Evolutionary conservation across 805 yeast species (phyloP).

Genomic region (Saccharomycopsis vini): DNA sequence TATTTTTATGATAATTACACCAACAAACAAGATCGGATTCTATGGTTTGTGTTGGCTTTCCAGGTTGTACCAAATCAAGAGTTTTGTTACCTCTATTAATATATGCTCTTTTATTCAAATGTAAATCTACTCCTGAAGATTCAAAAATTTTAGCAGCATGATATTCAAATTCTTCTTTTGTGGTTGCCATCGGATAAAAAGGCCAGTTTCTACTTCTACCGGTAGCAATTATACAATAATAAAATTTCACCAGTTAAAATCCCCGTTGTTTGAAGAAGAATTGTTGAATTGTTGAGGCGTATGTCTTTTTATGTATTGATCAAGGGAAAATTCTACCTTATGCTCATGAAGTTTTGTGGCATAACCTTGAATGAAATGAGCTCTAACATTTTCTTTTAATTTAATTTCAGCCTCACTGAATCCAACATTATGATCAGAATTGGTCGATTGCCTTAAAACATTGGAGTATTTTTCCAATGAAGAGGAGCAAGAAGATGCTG

Average conservation of each 20-base stretch:
- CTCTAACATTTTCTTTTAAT: background rate
- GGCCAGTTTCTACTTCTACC: conserved; percentile 49
- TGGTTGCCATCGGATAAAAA: conserved; percentile 38
- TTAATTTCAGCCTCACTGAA: conserved; percentile 21
- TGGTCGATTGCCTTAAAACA: too few species aligned
- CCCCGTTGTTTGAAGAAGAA: too few species aligned
- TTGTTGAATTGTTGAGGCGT: too few species aligned
- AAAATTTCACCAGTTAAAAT: conserved; percentile 25
- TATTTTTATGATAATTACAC: conserved; percentile 31
- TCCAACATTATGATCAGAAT: conserved; percentile 6
- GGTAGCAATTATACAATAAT: conserved; percentile 38
- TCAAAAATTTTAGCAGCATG: conserved; percentile 15
- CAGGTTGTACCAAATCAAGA: background rate
- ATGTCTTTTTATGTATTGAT: conserved; percentile 7
- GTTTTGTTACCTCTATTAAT: conserved; percentile 19
- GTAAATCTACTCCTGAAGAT: conserved; percentile 21
- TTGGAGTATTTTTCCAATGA: too few species aligned
- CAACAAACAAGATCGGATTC: conserved; percentile 29
- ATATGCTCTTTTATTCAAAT: conserved; percentile 26
- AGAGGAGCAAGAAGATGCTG: too few species aligned
- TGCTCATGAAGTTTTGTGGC: conserved; percentile 21
- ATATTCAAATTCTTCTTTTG: conserved; percentile 24
- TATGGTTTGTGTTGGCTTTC: background rate
- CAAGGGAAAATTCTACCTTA: conserved; percentile 30
- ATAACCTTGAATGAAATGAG: conserved; percentile 16